Conservation (phyloP, 1,284 basidiomycete species). For the Coniferiporia sulphurascens region DNA sequence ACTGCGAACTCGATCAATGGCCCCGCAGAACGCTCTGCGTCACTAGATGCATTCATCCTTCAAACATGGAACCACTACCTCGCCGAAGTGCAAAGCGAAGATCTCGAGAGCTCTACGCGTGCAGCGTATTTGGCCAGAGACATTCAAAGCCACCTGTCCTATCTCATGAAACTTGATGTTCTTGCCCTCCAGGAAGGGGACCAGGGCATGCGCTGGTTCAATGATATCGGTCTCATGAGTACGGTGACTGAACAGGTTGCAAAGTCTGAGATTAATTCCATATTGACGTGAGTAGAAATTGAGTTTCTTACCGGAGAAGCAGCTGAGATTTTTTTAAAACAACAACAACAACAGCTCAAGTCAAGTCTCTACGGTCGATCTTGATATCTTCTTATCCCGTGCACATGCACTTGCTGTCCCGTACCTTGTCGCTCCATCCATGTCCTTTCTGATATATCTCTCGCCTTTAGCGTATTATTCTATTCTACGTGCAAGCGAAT, state of each 20-base stretch:
- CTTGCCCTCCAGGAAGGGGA: constrained; percentile 55
- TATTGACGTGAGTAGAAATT: constrained; percentile 45
- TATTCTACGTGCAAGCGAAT: constrained; percentile 39
- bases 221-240: constrained; percentile 51
- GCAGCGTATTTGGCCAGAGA: constrained; percentile 43
- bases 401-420: constrained; percentile 62
- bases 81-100: constrained; percentile 54
- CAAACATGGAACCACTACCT: constrained; percentile 51
- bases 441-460: constrained; percentile 66
- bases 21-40: constrained; percentile 41
- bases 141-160: constrained; percentile 53
- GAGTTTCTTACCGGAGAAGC: not conserved
- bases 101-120: constrained; percentile 44
- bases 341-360: not conserved
- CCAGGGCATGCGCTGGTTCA: constrained; percentile 69
- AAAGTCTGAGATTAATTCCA: constrained; percentile 44
- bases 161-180: constrained; percentile 66
- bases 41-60: constrained; percentile 58
- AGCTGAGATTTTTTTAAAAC: not conserved
- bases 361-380: constrained; percentile 35
- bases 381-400: constrained; percentile 65
- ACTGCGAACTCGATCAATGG: constrained; percentile 35
- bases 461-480: constrained; percentile 65
- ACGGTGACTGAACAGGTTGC: constrained; percentile 46
- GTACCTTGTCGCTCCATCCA: constrained; percentile 58